phyloP scores from a whole-genome alignment of 2,329 filamentous ascomycete species.

The Colletotrichum gigasporum region DNA sequence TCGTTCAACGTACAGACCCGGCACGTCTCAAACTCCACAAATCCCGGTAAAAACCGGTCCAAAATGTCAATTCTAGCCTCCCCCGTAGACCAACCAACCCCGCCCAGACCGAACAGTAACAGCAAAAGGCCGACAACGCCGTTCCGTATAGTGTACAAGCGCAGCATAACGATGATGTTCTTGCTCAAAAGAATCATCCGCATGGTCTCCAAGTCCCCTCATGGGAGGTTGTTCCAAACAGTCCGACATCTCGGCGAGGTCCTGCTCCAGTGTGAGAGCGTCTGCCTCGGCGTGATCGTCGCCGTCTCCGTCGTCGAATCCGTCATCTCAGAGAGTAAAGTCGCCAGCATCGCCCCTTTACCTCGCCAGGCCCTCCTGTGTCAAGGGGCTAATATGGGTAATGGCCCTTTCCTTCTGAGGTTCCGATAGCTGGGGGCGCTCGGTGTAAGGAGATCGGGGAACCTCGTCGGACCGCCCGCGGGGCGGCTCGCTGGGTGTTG shows the following conservation, averaged over 20 bases:
- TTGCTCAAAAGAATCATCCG: not conserved
- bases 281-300: no score
- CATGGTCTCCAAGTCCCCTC: no score
- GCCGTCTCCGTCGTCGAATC: not conserved
- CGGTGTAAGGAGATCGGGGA: not conserved
- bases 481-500: constrained; percentile 4
- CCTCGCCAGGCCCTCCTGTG: constrained; percentile 24
- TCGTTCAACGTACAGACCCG: not conserved
- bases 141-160: not conserved
- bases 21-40: not conserved
- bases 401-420: constrained; percentile 20
- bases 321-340: not conserved
- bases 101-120: not conserved
- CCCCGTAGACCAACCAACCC: no score
- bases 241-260: no score
- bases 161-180: not conserved
- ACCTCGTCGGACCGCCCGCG: constrained; percentile 3
- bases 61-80: not conserved
- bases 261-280: no score
- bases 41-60: not conserved
- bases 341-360: constrained; percentile 9
- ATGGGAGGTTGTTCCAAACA: no score
- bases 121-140: constrained; percentile 4
- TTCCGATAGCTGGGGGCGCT: not conserved
- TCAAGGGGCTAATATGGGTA: constrained; percentile 19